These are phyloP conservation scores for Candida hispaniensis DNA, from an alignment of 805 yeast species.

Conservation along the genomic window DNA sequence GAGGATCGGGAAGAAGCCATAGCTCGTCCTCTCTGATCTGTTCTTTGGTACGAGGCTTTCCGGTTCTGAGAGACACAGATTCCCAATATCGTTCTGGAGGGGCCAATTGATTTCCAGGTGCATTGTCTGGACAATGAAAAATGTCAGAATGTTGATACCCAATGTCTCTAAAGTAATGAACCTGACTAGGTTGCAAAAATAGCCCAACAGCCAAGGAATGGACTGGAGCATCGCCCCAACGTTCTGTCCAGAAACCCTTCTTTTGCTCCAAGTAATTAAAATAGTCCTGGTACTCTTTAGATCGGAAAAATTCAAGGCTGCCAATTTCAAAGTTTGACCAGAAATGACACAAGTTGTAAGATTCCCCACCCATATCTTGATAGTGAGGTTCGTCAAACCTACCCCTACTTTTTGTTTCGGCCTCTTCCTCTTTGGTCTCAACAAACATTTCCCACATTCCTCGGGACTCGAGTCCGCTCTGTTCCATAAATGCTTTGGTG, in stretches of 20 bases:
- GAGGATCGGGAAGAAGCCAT: constrained; percentile 33
- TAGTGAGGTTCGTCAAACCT: constrained; percentile 23
- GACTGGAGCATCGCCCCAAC: constrained; percentile 98
- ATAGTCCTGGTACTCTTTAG: constrained; percentile 53
- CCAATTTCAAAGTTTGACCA: constrained; percentile 95
- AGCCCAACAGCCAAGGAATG: constrained; percentile 81
- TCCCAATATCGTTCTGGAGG: constrained; percentile 11
- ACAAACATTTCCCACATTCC: constrained; percentile 62
- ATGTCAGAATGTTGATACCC: constrained; percentile 78
- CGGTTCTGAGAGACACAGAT: constrained; percentile 6
- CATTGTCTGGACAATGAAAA: constrained; percentile 73
- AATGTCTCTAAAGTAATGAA: constrained; percentile 87
- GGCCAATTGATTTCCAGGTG: constrained; percentile 33
- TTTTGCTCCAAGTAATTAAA: constrained; percentile 56
- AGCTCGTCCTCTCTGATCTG: constrained; percentile 30
- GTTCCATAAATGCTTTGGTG: constrained; percentile 52
- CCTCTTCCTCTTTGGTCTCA: constrained; percentile 21
- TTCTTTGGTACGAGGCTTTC: constrained; percentile 22
- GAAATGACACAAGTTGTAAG: constrained; percentile 70
- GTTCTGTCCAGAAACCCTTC: constrained; percentile 79
- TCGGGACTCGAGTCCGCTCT: constrained; percentile 40
- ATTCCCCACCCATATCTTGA: constrained; percentile 22
- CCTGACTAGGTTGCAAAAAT: constrained; percentile 52
- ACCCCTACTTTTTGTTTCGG: constrained; percentile 2
- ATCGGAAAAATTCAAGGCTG: constrained; percentile 59